Conservation (phyloP, 306 rosid genomes). For the Quercus cerris region DNA sequence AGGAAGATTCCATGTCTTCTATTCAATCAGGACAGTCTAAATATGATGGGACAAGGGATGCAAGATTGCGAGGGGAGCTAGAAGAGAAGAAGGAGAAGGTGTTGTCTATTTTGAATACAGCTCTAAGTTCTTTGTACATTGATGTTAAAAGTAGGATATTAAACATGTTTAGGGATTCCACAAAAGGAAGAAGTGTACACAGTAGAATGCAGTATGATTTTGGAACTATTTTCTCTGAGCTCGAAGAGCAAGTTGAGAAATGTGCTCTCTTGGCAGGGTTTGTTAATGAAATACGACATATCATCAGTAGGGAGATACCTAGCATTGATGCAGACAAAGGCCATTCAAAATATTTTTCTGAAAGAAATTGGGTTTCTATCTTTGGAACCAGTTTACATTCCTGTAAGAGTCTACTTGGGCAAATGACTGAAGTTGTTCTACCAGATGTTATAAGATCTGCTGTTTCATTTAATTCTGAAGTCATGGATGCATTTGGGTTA, state of each 20-base stretch:
- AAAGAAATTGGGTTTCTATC: slow-evolving; percentile 71
- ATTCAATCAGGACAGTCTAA: slow-evolving; percentile 41
- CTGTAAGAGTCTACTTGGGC: slow-evolving; percentile 61
- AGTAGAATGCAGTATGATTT: slow-evolving; percentile 42
- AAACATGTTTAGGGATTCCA: slow-evolving; percentile 37
- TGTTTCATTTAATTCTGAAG: slow-evolving; percentile 75
- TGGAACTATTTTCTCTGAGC: slow-evolving; percentile 54
- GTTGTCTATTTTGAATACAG: slow-evolving; percentile 48
- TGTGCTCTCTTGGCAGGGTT: slow-evolving; percentile 72
- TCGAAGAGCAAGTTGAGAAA: slow-evolving; percentile 90
- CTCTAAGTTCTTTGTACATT: slow-evolving; percentile 54
- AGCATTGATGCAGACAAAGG: slow-evolving; percentile 36
- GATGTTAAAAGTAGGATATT: slow-evolving; percentile 54
- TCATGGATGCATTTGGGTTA: slow-evolving; percentile 91
- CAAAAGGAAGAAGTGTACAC: slow-evolving; percentile 42
- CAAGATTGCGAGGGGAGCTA: slow-evolving; percentile 42
- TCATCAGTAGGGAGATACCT: slow-evolving; percentile 47
- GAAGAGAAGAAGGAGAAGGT: slow-evolving; percentile 61
- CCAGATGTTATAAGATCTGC: slow-evolving; percentile 75
- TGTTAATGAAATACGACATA: slow-evolving; percentile 52
- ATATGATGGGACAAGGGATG: slow-evolving; percentile 46
- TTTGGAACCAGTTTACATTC: slow-evolving; percentile 62
- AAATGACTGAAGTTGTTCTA: slow-evolving; percentile 80
- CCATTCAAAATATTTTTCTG: slow-evolving; percentile 40
- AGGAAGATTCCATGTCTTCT: slow-evolving; percentile 47